Conservation (phyloP, 2,329 filamentous ascomycete species). For the Chrysoporthe puriensis region DNA sequence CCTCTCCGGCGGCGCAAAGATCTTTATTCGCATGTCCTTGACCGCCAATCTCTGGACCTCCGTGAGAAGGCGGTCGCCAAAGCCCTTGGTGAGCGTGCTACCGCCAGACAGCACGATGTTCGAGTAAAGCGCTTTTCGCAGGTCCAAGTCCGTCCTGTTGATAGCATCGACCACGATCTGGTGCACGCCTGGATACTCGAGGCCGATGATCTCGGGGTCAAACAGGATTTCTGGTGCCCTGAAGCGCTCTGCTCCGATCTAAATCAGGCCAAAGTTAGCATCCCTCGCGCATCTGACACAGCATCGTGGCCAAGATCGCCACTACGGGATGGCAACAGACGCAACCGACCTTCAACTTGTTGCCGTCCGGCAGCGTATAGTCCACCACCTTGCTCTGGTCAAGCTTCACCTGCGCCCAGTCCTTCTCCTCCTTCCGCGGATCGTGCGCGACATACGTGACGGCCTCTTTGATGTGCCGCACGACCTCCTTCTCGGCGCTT, state of each 20-base stretch:
- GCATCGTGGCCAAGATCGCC: neutral
- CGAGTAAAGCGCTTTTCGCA: slow-evolving; percentile 89
- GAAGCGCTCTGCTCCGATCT: slow-evolving; percentile 93
- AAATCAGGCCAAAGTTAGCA: slow-evolving; percentile 22
- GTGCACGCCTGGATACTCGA: slow-evolving; percentile 95
- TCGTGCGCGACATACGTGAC: slow-evolving; percentile 89
- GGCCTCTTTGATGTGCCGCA: slow-evolving; percentile 94
- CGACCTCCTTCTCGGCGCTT: slow-evolving; percentile 98
- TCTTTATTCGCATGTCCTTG: slow-evolving; percentile 99
- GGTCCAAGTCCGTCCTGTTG: slow-evolving; percentile 90
- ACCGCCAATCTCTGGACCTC: slow-evolving; percentile 93
- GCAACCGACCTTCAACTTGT: slow-evolving; percentile 77
- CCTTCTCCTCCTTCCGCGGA: slow-evolving; percentile 93
- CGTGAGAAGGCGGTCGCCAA: slow-evolving; percentile 87
- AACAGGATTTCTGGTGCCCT: slow-evolving; percentile 96
- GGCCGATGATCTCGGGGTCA: slow-evolving; percentile 93
- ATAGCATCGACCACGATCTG: slow-evolving; percentile 98
- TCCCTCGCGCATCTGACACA: neutral
- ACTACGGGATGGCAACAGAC: slow-evolving; percentile 15
- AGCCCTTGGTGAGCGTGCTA: slow-evolving; percentile 94
- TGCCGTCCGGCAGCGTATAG: slow-evolving; percentile 89
- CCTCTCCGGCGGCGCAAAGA: slow-evolving; percentile 94
- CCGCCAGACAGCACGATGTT: slow-evolving; percentile 98
- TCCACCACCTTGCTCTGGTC: slow-evolving; percentile 80
- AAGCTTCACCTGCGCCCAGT: slow-evolving; percentile 81